These are phyloP conservation scores for Letharia lupina DNA, from an alignment of 495 filamentous ascomycete species.

Conservation along the genomic window DNA sequence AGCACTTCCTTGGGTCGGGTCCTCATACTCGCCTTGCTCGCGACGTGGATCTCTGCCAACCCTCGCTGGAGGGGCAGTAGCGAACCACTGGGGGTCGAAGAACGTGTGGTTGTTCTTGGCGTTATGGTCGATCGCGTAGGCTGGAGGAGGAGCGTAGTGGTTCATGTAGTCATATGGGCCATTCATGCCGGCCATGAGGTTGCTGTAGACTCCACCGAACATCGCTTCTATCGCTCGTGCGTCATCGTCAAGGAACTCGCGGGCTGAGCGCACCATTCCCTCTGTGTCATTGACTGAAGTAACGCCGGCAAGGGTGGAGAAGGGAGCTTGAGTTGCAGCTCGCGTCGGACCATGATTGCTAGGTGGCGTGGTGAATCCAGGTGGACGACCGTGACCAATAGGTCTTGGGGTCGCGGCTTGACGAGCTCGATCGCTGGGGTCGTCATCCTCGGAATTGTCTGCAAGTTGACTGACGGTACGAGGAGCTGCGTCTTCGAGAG, in stretches of 20 bases:
- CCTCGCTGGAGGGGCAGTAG: conserved; percentile 3
- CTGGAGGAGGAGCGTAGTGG: neutral
- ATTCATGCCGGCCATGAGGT: neutral
- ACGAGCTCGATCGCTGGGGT: conserved; percentile 1
- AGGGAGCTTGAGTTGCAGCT: neutral
- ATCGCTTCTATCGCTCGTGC: neutral
- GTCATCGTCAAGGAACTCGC: neutral
- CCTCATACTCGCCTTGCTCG: neutral
- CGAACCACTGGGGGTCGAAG: conserved; percentile 6
- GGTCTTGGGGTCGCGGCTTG: conserved; percentile 4
- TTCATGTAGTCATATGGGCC: conserved; percentile 4
- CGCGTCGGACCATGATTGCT: neutral
- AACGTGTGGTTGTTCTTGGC: neutral
- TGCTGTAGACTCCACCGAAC: neutral
- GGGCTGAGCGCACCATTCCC: neutral
- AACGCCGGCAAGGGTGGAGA: neutral
- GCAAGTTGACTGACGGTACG: neutral
- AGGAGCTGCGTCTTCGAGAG: neutral
- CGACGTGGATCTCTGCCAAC: conserved; percentile 5
- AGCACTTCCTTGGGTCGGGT: neutral
- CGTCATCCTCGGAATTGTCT: conserved; percentile 2
- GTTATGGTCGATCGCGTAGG: neutral
- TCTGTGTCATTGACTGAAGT: neutral
- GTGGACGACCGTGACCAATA: conserved; percentile 11
- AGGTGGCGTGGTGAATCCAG: neutral